A percentile compares a stretch with the other conserved stretches of the same genome.
Conservation (phyloP, 2,329 filamentous ascomycete genomes). For the Nothophaeocryptopus gaeumannii region DNA sequence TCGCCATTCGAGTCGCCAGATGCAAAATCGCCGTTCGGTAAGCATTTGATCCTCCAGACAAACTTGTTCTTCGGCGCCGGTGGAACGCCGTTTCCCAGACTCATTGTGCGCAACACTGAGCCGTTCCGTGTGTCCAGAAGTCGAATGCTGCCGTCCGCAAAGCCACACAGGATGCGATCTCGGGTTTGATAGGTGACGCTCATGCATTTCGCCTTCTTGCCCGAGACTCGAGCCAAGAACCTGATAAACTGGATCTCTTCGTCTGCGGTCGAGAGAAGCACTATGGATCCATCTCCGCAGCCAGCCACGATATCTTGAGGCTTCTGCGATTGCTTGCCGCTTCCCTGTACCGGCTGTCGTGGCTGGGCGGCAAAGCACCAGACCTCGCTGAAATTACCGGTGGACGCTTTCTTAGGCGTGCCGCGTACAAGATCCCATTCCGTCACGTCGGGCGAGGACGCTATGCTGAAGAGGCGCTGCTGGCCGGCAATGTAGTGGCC, state of each 20-base stretch:
- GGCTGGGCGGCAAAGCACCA: slow-evolving; percentile 95
- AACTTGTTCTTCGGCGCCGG: slow-evolving; percentile 81
- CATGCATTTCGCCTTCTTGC: slow-evolving; percentile 83
- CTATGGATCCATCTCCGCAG: slow-evolving; percentile 86
- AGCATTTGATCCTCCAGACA: slow-evolving; percentile 88
- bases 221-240: slow-evolving; percentile 70
- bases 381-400: slow-evolving; percentile 90
- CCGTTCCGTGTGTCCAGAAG: slow-evolving; percentile 83
- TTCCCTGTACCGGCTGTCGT: slow-evolving; percentile 36
- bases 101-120: slow-evolving; percentile 74
- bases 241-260: slow-evolving; percentile 77
- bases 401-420: slow-evolving; percentile 73
- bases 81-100: slow-evolving; percentile 72
- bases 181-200: slow-evolving; percentile 87
- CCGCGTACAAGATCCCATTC: slow-evolving; percentile 90
- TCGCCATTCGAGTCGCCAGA: slow-evolving; percentile 95
- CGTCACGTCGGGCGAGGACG: slow-evolving; percentile 85
- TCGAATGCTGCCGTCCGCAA: slow-evolving; percentile 93
- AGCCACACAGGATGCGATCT: slow-evolving; percentile 80
- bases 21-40: slow-evolving; percentile 84
- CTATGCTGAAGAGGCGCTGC: slow-evolving; percentile 90
- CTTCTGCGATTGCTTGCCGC: slow-evolving; percentile 22
- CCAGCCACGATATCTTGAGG: slow-evolving; percentile 72
- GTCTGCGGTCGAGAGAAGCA: slow-evolving; percentile 82
- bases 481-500: slow-evolving; percentile 65